Percentiles rank a stretch among this genome's conserved stretches.
Evolutionary conservation across 2,329 filamentous ascomycete species (phyloP).

Genomic region (Pseudonectria foliicola): DNA sequence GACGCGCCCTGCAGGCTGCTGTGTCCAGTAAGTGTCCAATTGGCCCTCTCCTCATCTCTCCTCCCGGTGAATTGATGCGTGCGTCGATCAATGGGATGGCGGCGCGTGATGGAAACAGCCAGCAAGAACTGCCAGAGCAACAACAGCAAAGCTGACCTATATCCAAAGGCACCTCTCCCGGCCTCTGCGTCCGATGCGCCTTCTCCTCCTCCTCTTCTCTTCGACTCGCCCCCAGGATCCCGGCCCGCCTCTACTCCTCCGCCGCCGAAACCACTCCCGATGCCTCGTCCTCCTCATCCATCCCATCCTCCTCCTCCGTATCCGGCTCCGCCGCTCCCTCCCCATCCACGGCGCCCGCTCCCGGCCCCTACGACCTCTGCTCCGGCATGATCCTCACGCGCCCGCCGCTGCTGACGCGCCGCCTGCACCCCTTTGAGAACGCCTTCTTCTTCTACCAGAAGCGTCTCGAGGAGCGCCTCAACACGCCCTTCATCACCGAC

Average conservation of each 20-base stretch:
- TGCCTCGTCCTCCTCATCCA: conserved; percentile 11
- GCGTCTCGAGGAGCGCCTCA: conserved; percentile 86
- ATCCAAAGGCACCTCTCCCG: conserved; percentile 17
- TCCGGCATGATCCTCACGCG: conserved; percentile 79
- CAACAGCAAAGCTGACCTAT: no score
- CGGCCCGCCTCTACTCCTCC: conserved; percentile 30
- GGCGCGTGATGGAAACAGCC: no score
- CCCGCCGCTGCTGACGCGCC: conserved; percentile 76
- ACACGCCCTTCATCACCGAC: conserved; percentile 77
- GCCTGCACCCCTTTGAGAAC: conserved; percentile 81
- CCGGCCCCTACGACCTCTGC: conserved; percentile 40
- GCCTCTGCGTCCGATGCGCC: conserved; percentile 33
- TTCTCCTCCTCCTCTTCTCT: conserved; percentile 17
- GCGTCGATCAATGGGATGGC: no score
- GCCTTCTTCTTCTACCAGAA: conserved; percentile 96
- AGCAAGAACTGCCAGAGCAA: no score
- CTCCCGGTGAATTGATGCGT: conserved; percentile 19
- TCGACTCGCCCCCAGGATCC: conserved; percentile 19
- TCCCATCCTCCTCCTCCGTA: conserved; percentile 13
- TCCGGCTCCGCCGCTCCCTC: conserved; percentile 9
- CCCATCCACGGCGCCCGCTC: conserved; percentile 7
- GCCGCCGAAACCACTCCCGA: conserved; percentile 15
- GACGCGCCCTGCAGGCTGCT: conserved; percentile 40
- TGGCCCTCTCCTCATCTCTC: no score
- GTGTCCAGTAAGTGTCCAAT: conserved; percentile 39